Evolutionary conservation across 2,329 filamentous ascomycete species (phyloP), one percentile per base, ranked within the genome.

Genomic region (Penicillium sp.): DNA sequence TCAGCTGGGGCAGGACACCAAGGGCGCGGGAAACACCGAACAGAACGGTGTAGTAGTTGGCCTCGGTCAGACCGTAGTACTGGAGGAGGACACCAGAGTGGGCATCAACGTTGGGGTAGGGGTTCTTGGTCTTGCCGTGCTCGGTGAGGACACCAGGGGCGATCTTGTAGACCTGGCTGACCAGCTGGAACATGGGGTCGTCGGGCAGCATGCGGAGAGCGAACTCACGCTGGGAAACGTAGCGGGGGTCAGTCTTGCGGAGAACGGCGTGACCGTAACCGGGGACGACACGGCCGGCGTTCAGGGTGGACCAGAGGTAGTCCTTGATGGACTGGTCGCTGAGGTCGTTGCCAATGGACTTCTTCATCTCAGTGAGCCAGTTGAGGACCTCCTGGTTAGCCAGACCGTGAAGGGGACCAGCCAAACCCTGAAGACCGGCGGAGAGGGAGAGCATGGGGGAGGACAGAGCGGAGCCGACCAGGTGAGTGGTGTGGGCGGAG

Each of bases 61-160:
- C 89, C 85, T 99, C 93, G 61, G 89, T 97, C 75, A 99, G 83
- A 71, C 94, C 94, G 81, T 99, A 99, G 88, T 99, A 94, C 83
- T 99, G 94, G 67, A 99, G 90, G 64, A 99, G 90, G 65, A 99
- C 94, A 84, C 94, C 94, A 29, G 92, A 96, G 88, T 97, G 94
- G 71, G 93, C 92, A 73, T 97, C 93, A 71, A 97, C 92, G 82
- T 97, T 97, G 78, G 94, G 94, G 85, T 84, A 97, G 65, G 93
- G 93, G 89, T 97, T 96, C 89, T 97, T 97, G 84, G 93, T 97
- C 90, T 99, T 99, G 81, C 94, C 94, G 83, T 99, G 94, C 87
- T 99, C 91, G 64, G 94, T 99, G 75, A 99, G 84, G 69, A 99
- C 94, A 71, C 88, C 89, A 62, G 94, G 94, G 62, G 94, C 94